Evolutionary conservation across 164 flowering plant genomes (phyloP).

Genomic region (Berberis vulgaris): DNA sequence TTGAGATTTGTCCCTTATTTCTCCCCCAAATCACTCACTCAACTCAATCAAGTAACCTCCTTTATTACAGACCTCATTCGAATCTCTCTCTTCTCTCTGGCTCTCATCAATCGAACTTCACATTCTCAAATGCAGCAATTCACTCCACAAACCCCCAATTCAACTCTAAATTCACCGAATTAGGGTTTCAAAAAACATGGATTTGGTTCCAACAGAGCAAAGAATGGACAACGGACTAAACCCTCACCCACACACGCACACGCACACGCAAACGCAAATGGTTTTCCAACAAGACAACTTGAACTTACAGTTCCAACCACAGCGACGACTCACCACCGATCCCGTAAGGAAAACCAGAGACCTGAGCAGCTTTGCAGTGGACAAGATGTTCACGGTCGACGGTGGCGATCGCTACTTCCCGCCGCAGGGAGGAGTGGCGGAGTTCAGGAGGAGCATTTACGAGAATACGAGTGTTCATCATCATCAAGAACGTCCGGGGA

Average conservation of each 20-base stretch:
- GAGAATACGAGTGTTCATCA: constrained; percentile 8
- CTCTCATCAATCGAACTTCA: too few species aligned
- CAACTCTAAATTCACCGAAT: neutral
- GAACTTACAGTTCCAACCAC: neutral
- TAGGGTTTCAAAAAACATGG: neutral
- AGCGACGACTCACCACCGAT: constrained; percentile 19
- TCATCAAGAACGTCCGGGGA: constrained; percentile 9
- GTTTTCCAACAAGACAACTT: neutral
- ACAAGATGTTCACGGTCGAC: constrained; percentile 29
- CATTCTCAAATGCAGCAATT: neutral
- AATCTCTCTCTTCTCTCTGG: too few species aligned
- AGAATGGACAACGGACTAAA: too few species aligned
- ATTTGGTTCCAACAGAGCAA: neutral
- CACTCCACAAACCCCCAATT: neutral
- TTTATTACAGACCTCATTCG: neutral
- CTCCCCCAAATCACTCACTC: neutral
- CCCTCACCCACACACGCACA: neutral
- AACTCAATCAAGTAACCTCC: neutral
- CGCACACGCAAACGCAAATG: neutral
- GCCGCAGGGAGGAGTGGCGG: constrained; percentile 12
- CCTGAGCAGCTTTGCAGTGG: constrained; percentile 35
- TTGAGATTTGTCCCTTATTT: neutral
- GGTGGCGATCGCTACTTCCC: constrained; percentile 26
- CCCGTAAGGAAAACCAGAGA: constrained; percentile 42
- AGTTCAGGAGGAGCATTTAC: constrained; percentile 18